These are phyloP conservation scores for Phytophthora brassicae DNA, from an alignment of 352 stramenopile genomes.

Conservation along the genomic window DNA sequence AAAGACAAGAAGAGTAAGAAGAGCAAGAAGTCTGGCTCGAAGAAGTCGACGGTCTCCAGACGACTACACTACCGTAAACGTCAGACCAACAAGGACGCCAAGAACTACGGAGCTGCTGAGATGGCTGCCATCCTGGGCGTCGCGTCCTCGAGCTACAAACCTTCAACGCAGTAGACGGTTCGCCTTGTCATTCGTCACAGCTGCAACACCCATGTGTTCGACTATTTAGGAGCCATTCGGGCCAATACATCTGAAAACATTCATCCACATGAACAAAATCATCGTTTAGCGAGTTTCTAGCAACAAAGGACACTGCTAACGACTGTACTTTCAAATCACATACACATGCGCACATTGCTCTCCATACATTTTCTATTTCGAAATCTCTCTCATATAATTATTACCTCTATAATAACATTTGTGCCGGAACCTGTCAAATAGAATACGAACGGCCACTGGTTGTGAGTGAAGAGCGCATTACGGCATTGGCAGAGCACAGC, in stretches of 20 bases:
- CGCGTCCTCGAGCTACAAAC: conserved; percentile 46
- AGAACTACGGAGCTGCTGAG: conserved; percentile 75
- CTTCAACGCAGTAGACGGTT: conserved; percentile 23
- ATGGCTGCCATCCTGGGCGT: conserved; percentile 88
- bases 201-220: conserved; percentile 3
- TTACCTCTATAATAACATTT: background rate
- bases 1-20: conserved; percentile 73
- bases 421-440: background rate
- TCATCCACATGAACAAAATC: too few relatives aligned
- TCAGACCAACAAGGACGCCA: conserved; percentile 87
- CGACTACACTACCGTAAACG: conserved; percentile 83
- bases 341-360: background rate
- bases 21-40: conserved; percentile 63
- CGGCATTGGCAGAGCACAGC: conserved; percentile 18
- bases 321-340: background rate
- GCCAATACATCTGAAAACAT: conserved; percentile 30
- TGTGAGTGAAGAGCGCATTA: conserved; percentile 30
- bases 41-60: conserved; percentile 49
- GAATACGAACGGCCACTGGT: conserved; percentile 14
- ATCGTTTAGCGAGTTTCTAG: too few relatives aligned
- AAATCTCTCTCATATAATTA: background rate
- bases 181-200: too few relatives aligned
- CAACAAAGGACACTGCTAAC: too few relatives aligned
- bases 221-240: conserved; percentile 35
- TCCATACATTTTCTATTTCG: background rate